phyloP scores from a whole-genome alignment of 1,139 yeast genomes.

The Meyerozyma smithsonii region DNA sequence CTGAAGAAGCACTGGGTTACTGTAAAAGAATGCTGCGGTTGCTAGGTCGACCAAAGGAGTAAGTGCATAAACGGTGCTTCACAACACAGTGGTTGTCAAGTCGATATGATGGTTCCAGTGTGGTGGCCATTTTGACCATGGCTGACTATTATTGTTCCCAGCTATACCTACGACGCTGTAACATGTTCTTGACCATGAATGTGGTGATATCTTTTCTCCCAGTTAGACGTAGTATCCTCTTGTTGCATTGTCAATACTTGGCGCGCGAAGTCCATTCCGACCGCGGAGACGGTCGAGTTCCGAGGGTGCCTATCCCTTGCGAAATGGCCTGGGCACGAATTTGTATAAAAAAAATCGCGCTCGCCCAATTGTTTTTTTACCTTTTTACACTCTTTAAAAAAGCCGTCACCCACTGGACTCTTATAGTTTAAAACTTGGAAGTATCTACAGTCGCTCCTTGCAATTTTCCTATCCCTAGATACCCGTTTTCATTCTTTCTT shows the following conservation, averaged over 20 bases:
- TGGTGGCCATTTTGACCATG: no score
- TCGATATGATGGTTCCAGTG: no score
- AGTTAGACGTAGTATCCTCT: no score
- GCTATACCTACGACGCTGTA: no score
- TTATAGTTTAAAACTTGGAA: background rate
- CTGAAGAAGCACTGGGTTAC: background rate
- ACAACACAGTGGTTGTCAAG: background rate
- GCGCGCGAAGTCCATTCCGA: background rate
- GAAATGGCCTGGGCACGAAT: background rate
- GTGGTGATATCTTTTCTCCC: background rate
- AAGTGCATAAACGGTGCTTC: background rate
- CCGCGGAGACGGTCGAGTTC: no score
- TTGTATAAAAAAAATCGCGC: conserved; percentile 3
- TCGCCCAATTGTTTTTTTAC: conserved; percentile 3
- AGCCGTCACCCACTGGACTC: conserved; percentile 1
- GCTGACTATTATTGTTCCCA: no score
- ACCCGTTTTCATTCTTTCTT: conserved; percentile 3
- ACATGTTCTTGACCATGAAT: no score
- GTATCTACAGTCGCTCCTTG: conserved; percentile 3
- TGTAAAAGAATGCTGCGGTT: background rate
- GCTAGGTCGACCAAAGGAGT: conserved; percentile 1
- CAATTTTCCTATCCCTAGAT: conserved; percentile 1
- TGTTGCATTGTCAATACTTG: background rate
- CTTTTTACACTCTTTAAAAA: conserved; percentile 2
- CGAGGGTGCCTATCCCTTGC: conserved; percentile 1